phyloP scores from a whole-genome alignment of 495 filamentous ascomycete species.

The Pseudevernia furfuracea region DNA sequence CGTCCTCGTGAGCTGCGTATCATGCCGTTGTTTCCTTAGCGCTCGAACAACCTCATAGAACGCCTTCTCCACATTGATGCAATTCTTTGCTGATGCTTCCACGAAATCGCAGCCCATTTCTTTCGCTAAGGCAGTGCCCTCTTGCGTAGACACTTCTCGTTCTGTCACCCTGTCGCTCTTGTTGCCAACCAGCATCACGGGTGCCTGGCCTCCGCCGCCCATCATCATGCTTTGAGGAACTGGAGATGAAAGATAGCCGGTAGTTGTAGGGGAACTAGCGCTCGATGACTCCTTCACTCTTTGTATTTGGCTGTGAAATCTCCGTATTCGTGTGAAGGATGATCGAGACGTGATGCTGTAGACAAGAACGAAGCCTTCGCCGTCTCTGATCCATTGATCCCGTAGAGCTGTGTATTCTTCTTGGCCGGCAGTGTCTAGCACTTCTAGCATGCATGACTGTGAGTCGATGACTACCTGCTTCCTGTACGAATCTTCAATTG shows the following conservation, averaged over 20 bases:
- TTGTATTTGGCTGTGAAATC: constrained; percentile 94
- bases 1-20: constrained; percentile 37
- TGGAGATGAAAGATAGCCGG: constrained; percentile 56
- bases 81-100: constrained; percentile 98
- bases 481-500: constrained; percentile 93
- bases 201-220: constrained; percentile 58
- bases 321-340: constrained; percentile 88
- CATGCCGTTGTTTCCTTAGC: constrained; percentile 71
- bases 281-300: constrained; percentile 90
- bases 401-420: constrained; percentile 96
- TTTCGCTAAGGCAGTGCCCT: constrained; percentile 84
- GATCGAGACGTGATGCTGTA: constrained; percentile 96
- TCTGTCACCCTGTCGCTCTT: constrained; percentile 96
- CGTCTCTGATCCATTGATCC: constrained; percentile 97
- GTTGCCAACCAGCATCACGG: constrained; percentile 97
- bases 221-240: constrained; percentile 53
- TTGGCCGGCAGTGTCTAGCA: constrained; percentile 96
- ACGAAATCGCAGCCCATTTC: constrained; percentile 96
- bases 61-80: constrained; percentile 97
- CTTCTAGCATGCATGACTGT: constrained; percentile 96
- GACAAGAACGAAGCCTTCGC: constrained; percentile 93
- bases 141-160: constrained; percentile 91
- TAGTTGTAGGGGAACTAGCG: constrained; percentile 55
- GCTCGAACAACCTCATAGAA: constrained; percentile 97
- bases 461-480: constrained; percentile 98